Evolutionary conservation across 768 basidiomycete species (phyloP), one percentile per base, ranked within the genome.

Genomic region (Pleurotus cornucopiae): DNA sequence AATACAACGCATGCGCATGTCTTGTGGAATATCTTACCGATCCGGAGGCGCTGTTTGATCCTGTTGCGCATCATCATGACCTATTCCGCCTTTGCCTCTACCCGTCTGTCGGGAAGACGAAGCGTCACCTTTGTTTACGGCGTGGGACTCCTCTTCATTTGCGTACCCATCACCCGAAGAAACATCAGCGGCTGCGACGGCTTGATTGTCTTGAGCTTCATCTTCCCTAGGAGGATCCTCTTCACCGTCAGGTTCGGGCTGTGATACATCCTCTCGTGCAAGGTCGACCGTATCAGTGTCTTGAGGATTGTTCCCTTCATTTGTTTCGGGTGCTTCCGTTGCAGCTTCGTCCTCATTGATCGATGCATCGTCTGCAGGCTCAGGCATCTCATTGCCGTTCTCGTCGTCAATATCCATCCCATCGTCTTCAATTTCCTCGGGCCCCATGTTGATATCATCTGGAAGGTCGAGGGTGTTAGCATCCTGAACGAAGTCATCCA

Each of bases 391-490:
- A 25, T 20, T 25, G 21, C 5, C 39, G n/a, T 20, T n/a, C n/a
- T 67, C 62, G 23, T 63, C 68, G 30, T 65, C 68, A 18, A 68
- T 69, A 5, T 75, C 77, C 21, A 69, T 65, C 14, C 69, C 64
- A 4, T 68, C 67, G 9, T 73, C 70, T 47, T 67, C 63, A 4
- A 74, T 75, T 25, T 76, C 73, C 49, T 67, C 73, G 30, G 53
- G 55, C 37, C 72, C 80, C 11, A 95, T 67, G 53, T 92, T 75
- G 71, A 96, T 76, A 59, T 93, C 85, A 34, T 98, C 95, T 0
- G 96, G 96, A 7, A 98, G 78, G 63, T 98, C 89, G 44, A 98
- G 79, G 4, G 84, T 86, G 51, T 96, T 79, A 2, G 87, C 87
- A 58, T 97, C 91, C 20, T 80, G 86, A 45, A 93, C 70, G 57